phyloP scores from a whole-genome alignment of 306 rosid species.

The Fragaria ananassa region DNA sequence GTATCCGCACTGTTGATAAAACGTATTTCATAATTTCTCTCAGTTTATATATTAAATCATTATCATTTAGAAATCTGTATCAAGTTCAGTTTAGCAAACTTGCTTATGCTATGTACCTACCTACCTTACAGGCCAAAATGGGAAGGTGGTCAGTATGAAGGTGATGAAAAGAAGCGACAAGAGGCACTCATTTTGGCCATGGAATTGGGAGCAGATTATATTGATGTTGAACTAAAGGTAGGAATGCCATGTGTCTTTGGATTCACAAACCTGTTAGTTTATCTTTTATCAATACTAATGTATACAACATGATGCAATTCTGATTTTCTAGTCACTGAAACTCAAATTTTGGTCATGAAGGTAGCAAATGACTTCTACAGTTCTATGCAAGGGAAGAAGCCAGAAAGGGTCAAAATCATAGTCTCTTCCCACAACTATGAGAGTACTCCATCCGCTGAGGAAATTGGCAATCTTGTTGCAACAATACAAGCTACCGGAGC shows the following conservation, averaged over 20 bases:
- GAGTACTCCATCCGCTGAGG: conserved; percentile 54
- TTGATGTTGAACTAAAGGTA: conserved; percentile 63
- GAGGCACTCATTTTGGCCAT: conserved; percentile 36
- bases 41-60: neutral
- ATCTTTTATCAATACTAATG: neutral
- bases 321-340: conserved; percentile 10
- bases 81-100: neutral
- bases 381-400: conserved; percentile 43
- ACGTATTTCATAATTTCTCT: neutral
- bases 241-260: neutral
- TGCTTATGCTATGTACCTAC: neutral
- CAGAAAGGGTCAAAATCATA: conserved; percentile 47
- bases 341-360: conserved; percentile 30
- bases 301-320: neutral
- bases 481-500: conserved; percentile 61
- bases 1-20: neutral
- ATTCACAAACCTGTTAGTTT: neutral
- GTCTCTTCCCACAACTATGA: conserved; percentile 70
- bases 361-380: conserved; percentile 48
- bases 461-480: conserved; percentile 53
- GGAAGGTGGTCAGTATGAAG: conserved; percentile 61
- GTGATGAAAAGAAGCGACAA: conserved; percentile 54
- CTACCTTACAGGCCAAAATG: conserved; percentile 50
- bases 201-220: conserved; percentile 55
- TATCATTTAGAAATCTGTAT: neutral